Conservation (phyloP, 805 yeast genomes). For the Ogataea paradorogensis region DNA sequence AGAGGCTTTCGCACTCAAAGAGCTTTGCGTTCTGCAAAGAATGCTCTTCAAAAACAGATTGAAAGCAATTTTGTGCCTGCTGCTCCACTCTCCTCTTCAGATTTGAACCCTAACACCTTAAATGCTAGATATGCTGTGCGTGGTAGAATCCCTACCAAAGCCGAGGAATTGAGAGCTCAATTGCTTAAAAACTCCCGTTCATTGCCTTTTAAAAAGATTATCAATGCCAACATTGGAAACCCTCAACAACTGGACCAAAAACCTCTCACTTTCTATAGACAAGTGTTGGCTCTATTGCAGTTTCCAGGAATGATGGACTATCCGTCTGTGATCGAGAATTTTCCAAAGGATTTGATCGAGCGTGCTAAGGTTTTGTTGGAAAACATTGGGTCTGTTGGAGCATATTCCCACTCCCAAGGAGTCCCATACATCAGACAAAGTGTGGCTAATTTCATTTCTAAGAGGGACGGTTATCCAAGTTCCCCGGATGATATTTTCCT, state of each 20-base stretch:
- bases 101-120: conserved; percentile 70
- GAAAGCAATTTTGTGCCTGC: conserved; percentile 31
- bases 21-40: conserved; percentile 2
- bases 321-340: conserved; percentile 30
- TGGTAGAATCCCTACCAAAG: conserved; percentile 89
- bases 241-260: conserved; percentile 96
- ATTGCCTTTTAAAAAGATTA: conserved; percentile 73
- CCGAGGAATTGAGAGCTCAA: conserved; percentile 72
- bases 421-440: conserved; percentile 65
- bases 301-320: conserved; percentile 66
- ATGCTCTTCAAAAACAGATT: conserved; percentile 8
- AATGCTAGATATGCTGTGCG: conserved; percentile 95
- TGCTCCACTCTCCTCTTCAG: conserved; percentile 38
- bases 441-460: conserved; percentile 75
- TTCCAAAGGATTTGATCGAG: conserved; percentile 66
- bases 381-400: conserved; percentile 83
- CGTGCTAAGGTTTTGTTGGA: conserved; percentile 64
- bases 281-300: conserved; percentile 81
- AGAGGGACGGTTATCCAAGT: conserved; percentile 74
- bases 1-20: conserved; percentile 3
- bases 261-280: conserved; percentile 94
- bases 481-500: conserved; percentile 72
- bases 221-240: conserved; percentile 93
- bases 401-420: conserved; percentile 94
- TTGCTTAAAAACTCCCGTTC: conserved; percentile 54